Evolutionary conservation across 805 yeast genomes (phyloP).

Genomic region (Starmerella etchellsii): DNA sequence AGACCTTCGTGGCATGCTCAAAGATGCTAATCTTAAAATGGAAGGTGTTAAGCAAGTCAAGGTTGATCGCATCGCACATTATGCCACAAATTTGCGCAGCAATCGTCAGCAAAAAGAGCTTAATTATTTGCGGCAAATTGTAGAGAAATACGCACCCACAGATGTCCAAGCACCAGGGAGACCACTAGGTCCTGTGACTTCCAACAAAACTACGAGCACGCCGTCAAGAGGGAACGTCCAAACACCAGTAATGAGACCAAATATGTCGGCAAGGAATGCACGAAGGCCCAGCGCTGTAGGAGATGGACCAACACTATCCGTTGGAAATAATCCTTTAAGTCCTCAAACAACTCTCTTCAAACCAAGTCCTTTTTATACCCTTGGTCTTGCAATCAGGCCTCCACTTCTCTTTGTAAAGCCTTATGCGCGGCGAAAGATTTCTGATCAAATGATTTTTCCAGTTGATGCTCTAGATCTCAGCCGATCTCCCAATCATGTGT

Average conservation of each 20-base stretch:
- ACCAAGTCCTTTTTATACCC: constrained; percentile 23
- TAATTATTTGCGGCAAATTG: not conserved
- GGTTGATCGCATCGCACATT: constrained; percentile 38
- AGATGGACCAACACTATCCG: not conserved
- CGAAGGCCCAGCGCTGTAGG: not conserved
- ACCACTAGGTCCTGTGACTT: too few relatives aligned
- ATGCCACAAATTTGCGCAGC: not conserved
- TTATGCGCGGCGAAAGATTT: constrained; percentile 4
- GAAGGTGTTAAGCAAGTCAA: constrained; percentile 53
- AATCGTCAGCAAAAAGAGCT: not conserved
- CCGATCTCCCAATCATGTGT: constrained; percentile 33
- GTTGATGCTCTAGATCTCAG: constrained; percentile 34
- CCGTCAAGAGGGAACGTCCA: too few relatives aligned
- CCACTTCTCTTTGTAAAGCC: constrained; percentile 19
- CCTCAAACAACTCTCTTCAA: constrained; percentile 12
- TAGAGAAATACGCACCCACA: constrained; percentile 1
- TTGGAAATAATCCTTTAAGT: constrained; percentile 1
- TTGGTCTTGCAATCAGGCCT: constrained; percentile 11
- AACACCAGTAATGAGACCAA: not conserved
- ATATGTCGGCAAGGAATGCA: not conserved
- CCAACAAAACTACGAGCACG: too few relatives aligned
- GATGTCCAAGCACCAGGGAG: not conserved
- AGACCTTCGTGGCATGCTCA: constrained; percentile 24
- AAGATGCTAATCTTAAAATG: constrained; percentile 32
- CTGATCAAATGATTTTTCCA: constrained; percentile 26